Percentiles rank a stretch among this genome's conserved stretches.
These are phyloP conservation scores for Porcisia deanei DNA, from an alignment of 208 protist genomes.

Conservation along the genomic window DNA sequence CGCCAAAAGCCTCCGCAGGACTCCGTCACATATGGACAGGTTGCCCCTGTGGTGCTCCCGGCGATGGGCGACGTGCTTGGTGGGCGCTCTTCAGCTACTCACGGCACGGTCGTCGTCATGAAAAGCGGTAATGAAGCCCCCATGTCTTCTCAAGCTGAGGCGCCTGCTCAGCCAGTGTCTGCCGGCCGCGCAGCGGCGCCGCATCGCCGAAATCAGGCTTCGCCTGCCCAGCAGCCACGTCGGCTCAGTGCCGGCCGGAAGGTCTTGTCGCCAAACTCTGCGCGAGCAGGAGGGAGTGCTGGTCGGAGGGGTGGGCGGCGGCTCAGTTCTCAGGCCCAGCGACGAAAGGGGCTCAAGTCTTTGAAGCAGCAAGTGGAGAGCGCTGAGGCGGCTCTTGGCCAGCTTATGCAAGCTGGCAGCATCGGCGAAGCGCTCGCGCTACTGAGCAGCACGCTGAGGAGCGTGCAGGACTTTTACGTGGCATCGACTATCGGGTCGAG, in stretches of 20 bases:
- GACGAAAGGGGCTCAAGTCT: background rate
- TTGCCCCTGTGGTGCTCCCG: background rate
- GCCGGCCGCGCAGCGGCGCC: background rate
- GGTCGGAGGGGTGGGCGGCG: background rate
- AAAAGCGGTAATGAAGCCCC: background rate
- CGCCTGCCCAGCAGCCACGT: background rate
- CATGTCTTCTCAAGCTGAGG: background rate
- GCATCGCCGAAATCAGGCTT: background rate
- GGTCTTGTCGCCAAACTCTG: background rate
- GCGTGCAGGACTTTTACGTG: background rate
- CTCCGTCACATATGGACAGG: background rate
- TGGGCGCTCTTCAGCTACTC: background rate
- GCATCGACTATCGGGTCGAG: too few relatives aligned
- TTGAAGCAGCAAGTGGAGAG: conserved; percentile 11
- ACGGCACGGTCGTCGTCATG: background rate
- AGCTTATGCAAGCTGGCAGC: conserved; percentile 16
- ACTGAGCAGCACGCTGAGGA: conserved; percentile 15
- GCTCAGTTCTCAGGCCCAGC: background rate
- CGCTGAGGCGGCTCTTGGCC: background rate
- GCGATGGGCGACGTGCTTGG: background rate
- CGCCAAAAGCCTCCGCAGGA: background rate
- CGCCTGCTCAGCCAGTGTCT: background rate
- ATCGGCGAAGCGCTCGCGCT: conserved; percentile 7
- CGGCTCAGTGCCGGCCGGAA: background rate
- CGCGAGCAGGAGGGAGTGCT: background rate